phyloP scores from a whole-genome alignment of 2,329 filamentous ascomycete species.

The Aspergillus fischeri region DNA sequence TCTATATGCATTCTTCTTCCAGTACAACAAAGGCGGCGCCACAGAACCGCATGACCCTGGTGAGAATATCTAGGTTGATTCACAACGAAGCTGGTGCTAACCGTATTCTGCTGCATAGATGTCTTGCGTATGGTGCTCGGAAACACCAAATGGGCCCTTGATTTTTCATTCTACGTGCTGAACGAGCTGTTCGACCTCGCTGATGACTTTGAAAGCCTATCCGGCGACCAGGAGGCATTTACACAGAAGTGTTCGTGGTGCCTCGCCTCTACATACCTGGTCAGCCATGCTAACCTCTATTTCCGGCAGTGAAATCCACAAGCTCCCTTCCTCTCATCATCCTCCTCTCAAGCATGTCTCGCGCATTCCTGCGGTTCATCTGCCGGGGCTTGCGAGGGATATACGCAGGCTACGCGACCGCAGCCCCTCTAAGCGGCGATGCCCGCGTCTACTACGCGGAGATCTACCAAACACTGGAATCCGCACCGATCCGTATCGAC shows the following conservation, averaged over 20 bases:
- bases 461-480: conserved; percentile 51
- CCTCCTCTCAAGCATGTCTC: conserved; percentile 68
- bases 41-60: conserved; percentile 53
- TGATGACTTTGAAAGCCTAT: conserved; percentile 33
- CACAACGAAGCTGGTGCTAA: neutral
- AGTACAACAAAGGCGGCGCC: conserved; percentile 55
- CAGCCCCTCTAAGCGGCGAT: conserved; percentile 37
- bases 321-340: conserved; percentile 48
- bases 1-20: conserved; percentile 63
- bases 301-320: conserved; percentile 30
- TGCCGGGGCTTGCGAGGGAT: conserved; percentile 62
- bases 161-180: conserved; percentile 56
- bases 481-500: conserved; percentile 54
- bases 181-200: conserved; percentile 49
- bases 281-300: conserved; percentile 1
- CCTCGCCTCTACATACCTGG: neutral
- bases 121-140: conserved; percentile 69
- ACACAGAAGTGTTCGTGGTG: conserved; percentile 31
- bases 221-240: conserved; percentile 33
- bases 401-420: conserved; percentile 39
- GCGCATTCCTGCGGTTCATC: conserved; percentile 66
- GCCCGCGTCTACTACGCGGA: conserved; percentile 45
- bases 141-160: conserved; percentile 73
- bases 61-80: conserved; percentile 26
- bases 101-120: conserved; percentile 45